Percentiles rank a stretch among this genome's conserved stretches.
phyloP scores from a whole-genome alignment of 805 yeast species.

The Candida ponderosae region DNA sequence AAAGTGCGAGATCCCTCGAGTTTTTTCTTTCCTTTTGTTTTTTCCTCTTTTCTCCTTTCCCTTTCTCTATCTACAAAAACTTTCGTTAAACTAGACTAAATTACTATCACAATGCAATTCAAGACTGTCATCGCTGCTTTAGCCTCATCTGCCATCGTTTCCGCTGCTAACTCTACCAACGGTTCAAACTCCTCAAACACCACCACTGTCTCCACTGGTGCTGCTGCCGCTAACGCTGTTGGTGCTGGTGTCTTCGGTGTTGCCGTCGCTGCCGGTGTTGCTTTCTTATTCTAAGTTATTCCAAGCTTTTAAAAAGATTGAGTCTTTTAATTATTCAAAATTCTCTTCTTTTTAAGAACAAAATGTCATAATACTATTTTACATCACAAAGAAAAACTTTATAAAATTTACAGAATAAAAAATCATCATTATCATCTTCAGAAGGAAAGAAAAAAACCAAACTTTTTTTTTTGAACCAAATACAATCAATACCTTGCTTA shows the following conservation, averaged over 20 bases:
- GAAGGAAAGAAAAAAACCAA: too few species aligned
- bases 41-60: neutral
- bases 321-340: too few species aligned
- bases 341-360: too few species aligned
- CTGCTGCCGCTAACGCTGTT: conserved; percentile 45
- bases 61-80: neutral
- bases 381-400: too few species aligned
- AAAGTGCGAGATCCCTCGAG: neutral
- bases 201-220: conserved; percentile 38
- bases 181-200: conserved; percentile 26
- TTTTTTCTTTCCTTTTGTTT: neutral
- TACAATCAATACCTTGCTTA: too few species aligned
- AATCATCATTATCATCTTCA: too few species aligned
- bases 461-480: too few species aligned
- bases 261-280: conserved; percentile 78
- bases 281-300: conserved; percentile 34
- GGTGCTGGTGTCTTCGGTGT: conserved; percentile 78
- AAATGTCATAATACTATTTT: too few species aligned
- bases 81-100: neutral
- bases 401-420: too few species aligned
- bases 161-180: conserved; percentile 43
- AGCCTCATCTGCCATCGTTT: conserved; percentile 63
- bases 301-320: too few species aligned
- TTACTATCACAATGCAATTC: conserved; percentile 52
- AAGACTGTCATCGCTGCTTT: conserved; percentile 57